phyloP scores from a whole-genome alignment of 768 basidiomycete species.

The Mycena vulgaris region DNA sequence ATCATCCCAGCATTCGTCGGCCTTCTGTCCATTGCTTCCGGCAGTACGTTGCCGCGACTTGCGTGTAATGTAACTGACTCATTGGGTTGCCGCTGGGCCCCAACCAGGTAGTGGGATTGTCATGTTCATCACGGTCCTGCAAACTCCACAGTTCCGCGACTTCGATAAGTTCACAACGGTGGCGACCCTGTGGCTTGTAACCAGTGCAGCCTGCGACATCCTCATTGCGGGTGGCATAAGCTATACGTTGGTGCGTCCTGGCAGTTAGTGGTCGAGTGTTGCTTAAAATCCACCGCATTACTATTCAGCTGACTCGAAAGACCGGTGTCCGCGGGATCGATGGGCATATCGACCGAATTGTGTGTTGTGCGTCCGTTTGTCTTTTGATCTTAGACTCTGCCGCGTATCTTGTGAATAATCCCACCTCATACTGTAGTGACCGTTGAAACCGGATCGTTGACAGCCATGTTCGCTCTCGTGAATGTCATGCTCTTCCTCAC shows the following conservation, averaged over 20 bases:
- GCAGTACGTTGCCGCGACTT: slow-evolving; percentile 13
- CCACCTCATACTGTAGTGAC: slow-evolving; percentile 28
- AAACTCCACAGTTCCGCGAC: background rate
- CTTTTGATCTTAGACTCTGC: background rate
- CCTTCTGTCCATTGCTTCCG: slow-evolving; percentile 10
- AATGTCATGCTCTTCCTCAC: slow-evolving; percentile 22
- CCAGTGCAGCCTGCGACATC: slow-evolving; percentile 25
- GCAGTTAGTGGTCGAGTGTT: slow-evolving; percentile 13
- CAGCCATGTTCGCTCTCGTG: slow-evolving; percentile 18
- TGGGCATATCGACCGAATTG: slow-evolving; percentile 29
- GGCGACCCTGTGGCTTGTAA: slow-evolving; percentile 23
- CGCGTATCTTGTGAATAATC: background rate
- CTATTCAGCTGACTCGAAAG: slow-evolving; percentile 21
- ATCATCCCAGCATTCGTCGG: slow-evolving; percentile 12
- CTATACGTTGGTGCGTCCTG: slow-evolving; percentile 17
- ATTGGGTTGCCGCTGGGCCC: background rate
- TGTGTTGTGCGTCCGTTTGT: slow-evolving; percentile 17
- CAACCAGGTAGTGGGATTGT: slow-evolving; percentile 10
- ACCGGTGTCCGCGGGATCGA: slow-evolving; percentile 5
- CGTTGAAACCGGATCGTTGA: slow-evolving; percentile 25
- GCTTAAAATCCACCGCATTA: slow-evolving; percentile 16
- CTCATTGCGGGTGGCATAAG: slow-evolving; percentile 25
- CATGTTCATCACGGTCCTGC: slow-evolving; percentile 1
- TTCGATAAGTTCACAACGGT: slow-evolving; percentile 10
- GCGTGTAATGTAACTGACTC: background rate